Evolutionary conservation across 2,329 filamentous ascomycete genomes (phyloP), one percentile per base, ranked within the genome.

Genomic region (Talaromyces albobiverticillius): DNA sequence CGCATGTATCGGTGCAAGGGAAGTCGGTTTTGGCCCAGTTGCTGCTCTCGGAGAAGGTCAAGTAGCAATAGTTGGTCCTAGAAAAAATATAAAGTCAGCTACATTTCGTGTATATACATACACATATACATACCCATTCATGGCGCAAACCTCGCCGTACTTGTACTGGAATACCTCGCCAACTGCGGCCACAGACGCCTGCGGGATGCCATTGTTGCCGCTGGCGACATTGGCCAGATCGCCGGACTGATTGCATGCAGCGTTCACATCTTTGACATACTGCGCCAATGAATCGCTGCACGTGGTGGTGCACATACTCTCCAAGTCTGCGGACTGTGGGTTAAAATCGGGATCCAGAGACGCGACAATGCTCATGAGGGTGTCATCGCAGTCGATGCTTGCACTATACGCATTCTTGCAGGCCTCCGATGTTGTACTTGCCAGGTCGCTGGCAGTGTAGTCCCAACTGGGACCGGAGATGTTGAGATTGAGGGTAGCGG

Each of bases 331-430:
- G 23, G 56, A 23, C 6, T 56, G 55, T 13, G 64, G 62, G 40
- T 64, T 43, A 54, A 67, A 69, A 46, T 60, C 51, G 9, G 64
- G 63, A 42, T 63, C 62, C 51, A 61, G 54, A 5, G 67, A 70
- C 7, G 65, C 65, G 25, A 64, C 67, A 4, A 67, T 42, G 14
- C 63, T 61, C 23, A 67, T 54, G 3, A 69, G 60, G 8, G 64
- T 66, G 47, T 58, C 41, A 41, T 67, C 64, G 46, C 67, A 70
- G 48, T 68, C 51, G 41, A 68, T 67, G 34, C 36, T 56, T 23
- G 62, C 60, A 46, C 60, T 61, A 52, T 68, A 68, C 4, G 67
- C 67, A 16, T 61, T 59, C 43, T 65, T 66, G 43, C 65, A 70
- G 16, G 59, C 57, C 26, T 63, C 52, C 11, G 64, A 69, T 1